Evolutionary conservation across 805 yeast genomes (phyloP).

Genomic region (Candida rishiriensis): DNA sequence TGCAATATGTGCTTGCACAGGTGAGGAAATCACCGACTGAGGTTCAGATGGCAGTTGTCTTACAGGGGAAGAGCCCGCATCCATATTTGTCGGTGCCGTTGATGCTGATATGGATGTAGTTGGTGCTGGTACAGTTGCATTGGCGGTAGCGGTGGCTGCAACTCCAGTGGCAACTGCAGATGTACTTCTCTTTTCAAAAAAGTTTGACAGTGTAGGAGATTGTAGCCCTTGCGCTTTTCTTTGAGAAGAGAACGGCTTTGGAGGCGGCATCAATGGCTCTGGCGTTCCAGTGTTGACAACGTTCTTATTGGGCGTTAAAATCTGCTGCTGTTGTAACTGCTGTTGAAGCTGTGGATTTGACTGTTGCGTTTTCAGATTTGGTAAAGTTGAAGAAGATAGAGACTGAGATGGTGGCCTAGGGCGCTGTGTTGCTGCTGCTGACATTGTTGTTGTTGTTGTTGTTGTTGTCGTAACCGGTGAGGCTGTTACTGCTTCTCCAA

Average conservation of each 20-base stretch:
- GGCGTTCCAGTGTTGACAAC: conserved; percentile 15
- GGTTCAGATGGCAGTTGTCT: neutral
- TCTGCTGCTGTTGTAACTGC: conserved; percentile 6
- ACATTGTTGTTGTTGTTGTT: neutral
- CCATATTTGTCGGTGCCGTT: neutral
- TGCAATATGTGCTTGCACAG: neutral
- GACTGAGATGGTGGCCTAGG: neutral
- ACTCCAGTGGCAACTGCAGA: conserved; percentile 4
- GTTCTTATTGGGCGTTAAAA: conserved; percentile 19
- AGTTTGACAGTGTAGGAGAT: conserved; percentile 18
- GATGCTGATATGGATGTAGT: neutral
- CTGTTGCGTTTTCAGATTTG: too few relatives aligned
- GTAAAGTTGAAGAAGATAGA: neutral
- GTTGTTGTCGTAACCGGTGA: conserved; percentile 1
- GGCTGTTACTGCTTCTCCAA: neutral
- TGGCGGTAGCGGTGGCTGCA: conserved; percentile 4
- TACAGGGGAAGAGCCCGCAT: neutral
- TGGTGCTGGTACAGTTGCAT: conserved; percentile 5
- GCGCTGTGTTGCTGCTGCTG: neutral
- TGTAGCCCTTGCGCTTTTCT: conserved; percentile 6
- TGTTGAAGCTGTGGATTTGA: too few relatives aligned
- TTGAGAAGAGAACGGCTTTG: conserved; percentile 17
- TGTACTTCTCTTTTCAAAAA: conserved; percentile 14
- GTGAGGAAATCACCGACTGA: conserved; percentile 1
- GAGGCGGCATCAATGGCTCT: conserved; percentile 16